Base-by-base conservation (phyloP, 768 basidiomycete species). In the Leucogyrophana mollusca region DNA sequence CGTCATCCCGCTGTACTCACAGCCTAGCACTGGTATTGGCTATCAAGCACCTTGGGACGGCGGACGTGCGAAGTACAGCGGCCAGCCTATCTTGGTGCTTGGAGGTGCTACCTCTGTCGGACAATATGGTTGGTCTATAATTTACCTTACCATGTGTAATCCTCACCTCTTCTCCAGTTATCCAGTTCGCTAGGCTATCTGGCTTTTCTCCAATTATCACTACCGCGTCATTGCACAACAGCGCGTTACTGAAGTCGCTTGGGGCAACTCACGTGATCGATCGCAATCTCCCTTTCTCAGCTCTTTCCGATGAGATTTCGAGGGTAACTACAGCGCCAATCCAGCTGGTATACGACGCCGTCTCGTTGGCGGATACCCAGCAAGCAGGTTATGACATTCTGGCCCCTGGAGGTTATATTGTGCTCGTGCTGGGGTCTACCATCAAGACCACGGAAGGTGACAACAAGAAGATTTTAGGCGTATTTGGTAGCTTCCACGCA, bases 41-140 rank as follows among this genome's bases (percentile, higher is more conserved):
- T 53, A 74, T 13, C 50, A 52, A 16, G 50, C 64, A 10, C 66
- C 70, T 0, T 53, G 66, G 38, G 56, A 55, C 7, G 35, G 51
- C 2, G 58, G 58, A 20, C 45, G 47, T n/a, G 67, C 61, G 6
- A 68, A 61, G 27, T 71, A 71, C 41, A 47, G 54, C 7, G 69
- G 57, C 0, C 59, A 59, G 9, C 62, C 72, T 0, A 58, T 72
- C n/a, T 47, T 75, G 16, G 59, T 75, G 36, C 45, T 70, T 16
- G 72, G 72, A 17, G 73, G 73, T 2, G 51, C 68, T 16, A 64
- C 63, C 30, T 70, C 68, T 24, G 69, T 72, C 4, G 73, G 72
- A 4, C 70, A 74, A 61, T 65, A 53, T 34, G 65, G 71, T 67
- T 45, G 35, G 59, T 56, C 37, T n/a, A 20, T 44, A 20, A 10